Evolutionary conservation across 805 yeast genomes (phyloP).

Genomic region (Sugiyamaella qingdaonensis): DNA sequence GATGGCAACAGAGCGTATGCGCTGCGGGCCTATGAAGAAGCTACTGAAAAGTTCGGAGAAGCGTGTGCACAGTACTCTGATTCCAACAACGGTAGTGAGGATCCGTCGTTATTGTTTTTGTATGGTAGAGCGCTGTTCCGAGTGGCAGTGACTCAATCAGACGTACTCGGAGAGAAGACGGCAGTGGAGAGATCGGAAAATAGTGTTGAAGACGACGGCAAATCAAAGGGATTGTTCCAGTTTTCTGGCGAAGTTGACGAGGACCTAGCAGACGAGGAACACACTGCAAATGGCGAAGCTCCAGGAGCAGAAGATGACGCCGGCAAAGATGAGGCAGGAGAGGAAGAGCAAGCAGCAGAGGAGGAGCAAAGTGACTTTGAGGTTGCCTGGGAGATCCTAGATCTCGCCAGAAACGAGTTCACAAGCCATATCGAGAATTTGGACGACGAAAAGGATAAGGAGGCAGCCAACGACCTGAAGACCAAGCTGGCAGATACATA

Average conservation of each 20-base stretch:
- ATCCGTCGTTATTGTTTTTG: conserved; percentile 64
- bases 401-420: conserved; percentile 66
- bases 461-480: conserved; percentile 29
- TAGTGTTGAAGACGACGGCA: conserved; percentile 2
- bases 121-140: conserved; percentile 81
- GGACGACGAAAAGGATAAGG: conserved; percentile 16
- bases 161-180: conserved; percentile 60
- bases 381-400: conserved; percentile 83
- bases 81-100: conserved; percentile 52
- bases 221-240: conserved; percentile 19
- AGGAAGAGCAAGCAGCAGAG: conserved; percentile 30
- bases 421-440: conserved; percentile 41
- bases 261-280: conserved; percentile 19
- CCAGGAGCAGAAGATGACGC: conserved; percentile 16
- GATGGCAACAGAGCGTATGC: conserved; percentile 66
- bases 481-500: conserved; percentile 67
- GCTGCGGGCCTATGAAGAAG: conserved; percentile 58
- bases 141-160: conserved; percentile 68
- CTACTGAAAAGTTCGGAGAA: conserved; percentile 65
- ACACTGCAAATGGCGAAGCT: conserved; percentile 21
- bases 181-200: conserved; percentile 25
- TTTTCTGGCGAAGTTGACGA: conserved; percentile 21
- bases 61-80: conserved; percentile 59
- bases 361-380: conserved; percentile 71
- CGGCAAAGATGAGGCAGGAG: conserved; percentile 26